Percentiles rank a stretch among this genome's conserved stretches.
Conservation (phyloP, 2,329 filamentous ascomycete species). For the Paraphaeosphaeria sporulosa region DNA sequence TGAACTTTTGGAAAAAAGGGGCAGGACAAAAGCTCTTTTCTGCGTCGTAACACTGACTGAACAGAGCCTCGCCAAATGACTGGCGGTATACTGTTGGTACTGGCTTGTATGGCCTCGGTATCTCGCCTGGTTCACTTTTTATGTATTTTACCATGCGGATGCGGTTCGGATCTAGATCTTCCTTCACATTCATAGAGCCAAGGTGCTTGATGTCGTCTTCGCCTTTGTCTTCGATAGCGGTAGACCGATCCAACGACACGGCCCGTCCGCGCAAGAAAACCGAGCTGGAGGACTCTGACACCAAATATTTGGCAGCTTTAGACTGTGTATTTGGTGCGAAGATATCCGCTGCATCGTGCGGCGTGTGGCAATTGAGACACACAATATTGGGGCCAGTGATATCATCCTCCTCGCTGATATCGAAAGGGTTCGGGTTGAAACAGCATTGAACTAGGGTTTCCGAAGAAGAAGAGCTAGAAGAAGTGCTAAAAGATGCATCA, state of each 20-base stretch:
- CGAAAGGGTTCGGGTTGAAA: neutral
- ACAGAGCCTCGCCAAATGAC: neutral
- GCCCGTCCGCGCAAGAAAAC: too few relatives aligned
- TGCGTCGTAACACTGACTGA: neutral
- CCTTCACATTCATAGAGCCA: too few relatives aligned
- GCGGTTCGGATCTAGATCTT: too few relatives aligned
- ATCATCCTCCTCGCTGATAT: neutral
- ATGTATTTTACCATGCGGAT: too few relatives aligned
- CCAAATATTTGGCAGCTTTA: too few relatives aligned
- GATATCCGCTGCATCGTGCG: neutral
- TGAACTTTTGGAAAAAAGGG: constrained; percentile 21
- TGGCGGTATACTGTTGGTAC: neutral
- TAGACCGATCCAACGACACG: too few relatives aligned
- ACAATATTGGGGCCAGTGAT: neutral
- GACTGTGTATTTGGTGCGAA: neutral
- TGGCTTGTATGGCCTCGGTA: neutral
- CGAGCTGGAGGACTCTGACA: too few relatives aligned
- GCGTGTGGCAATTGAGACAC: neutral
- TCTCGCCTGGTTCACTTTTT: too few relatives aligned
- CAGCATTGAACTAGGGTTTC: neutral
- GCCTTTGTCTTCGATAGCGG: too few relatives aligned
- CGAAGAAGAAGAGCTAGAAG: neutral
- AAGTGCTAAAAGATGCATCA: neutral
- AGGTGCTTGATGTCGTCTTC: too few relatives aligned
- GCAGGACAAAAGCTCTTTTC: neutral